phyloP scores from a whole-genome alignment of 352 stramenopile species.

The Aphanomyces astaci region DNA sequence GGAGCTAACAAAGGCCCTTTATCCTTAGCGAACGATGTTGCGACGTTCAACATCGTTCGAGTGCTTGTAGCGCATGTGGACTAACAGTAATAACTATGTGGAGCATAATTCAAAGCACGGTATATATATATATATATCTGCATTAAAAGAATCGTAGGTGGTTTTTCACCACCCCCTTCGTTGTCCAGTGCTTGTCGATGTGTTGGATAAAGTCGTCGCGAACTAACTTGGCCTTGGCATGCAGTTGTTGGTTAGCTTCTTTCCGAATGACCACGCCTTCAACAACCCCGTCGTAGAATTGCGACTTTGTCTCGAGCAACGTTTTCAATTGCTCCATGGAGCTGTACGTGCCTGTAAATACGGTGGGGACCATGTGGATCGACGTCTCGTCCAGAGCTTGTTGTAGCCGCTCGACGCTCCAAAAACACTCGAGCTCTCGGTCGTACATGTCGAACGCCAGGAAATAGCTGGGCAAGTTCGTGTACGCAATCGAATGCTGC shows the following conservation, averaged over 20 bases:
- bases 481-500: conserved; percentile 76
- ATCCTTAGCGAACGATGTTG: too few relatives aligned
- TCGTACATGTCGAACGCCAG: conserved; percentile 81
- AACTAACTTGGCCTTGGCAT: background rate
- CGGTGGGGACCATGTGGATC: conserved; percentile 6
- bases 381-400: background rate
- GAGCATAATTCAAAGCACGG: too few relatives aligned
- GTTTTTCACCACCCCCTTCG: background rate
- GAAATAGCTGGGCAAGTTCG: conserved; percentile 48
- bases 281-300: background rate
- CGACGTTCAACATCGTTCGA: too few relatives aligned
- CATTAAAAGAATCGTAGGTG: background rate
- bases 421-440: conserved; percentile 39
- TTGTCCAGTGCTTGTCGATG: background rate
- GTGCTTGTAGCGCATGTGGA: too few relatives aligned
- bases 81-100: too few relatives aligned
- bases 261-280: conserved; percentile 6
- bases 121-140: too few relatives aligned
- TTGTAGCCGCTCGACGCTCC: conserved; percentile 31
- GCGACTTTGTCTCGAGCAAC: background rate
- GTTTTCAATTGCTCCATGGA: background rate
- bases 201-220: conserved; percentile 5
- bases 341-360: background rate
- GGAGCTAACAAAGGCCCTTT: too few relatives aligned
- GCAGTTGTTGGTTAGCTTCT: background rate